Evolutionary conservation across 495 filamentous ascomycete species (phyloP), one percentile per base, ranked within the genome.

Genomic region (Aspergillus egyptiacus): DNA sequence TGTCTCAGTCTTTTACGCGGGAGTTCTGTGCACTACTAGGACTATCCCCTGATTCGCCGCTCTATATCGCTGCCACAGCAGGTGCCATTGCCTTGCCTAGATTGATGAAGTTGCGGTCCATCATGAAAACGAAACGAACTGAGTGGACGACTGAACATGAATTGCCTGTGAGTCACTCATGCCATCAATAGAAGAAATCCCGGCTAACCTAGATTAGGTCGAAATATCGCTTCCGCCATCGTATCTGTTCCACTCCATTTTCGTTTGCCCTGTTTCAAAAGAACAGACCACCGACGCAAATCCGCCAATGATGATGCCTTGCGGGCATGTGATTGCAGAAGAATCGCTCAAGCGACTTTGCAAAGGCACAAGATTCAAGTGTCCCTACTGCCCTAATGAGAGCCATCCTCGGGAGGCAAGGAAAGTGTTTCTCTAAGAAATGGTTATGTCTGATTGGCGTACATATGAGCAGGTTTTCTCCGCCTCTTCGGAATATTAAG

Each of bases 251-350:
- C 93, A 99, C 66, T 84, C 82, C 34, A 96, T 99, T 59, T 97
- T 99, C 59, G 93, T 99, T 24, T 99, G 93, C 59, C 93, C 93
- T 3, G 94, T 99, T 10, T 86, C 82, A 53, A 96, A 96, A 68
- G 94, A 94, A 56, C 93, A 99, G 64, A 87, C 86, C 0, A 97
- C 91, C 0, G 93, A 96, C 57, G 63, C 72, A 14, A 99, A 97
- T 63, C 91, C 93, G 14, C 93, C 93, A 1, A 93, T 96, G 85
- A 95, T 96, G 81, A 85, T 99, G 66, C 90, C 90, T 2, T 99
- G 93, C 58, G 93, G 93, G 6, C 93, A 99, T 64, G 91, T 97
- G 23, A 82, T 99, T 46, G 87, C 88, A 14, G 77, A 83, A 46
- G 91, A 96, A 66, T 87, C 82, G 5, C 68, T 99, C 38, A 77